These are phyloP conservation scores for Chrysosporium keratinophilum DNA, from an alignment of 2,329 filamentous ascomycete species.

Conservation along the genomic window DNA sequence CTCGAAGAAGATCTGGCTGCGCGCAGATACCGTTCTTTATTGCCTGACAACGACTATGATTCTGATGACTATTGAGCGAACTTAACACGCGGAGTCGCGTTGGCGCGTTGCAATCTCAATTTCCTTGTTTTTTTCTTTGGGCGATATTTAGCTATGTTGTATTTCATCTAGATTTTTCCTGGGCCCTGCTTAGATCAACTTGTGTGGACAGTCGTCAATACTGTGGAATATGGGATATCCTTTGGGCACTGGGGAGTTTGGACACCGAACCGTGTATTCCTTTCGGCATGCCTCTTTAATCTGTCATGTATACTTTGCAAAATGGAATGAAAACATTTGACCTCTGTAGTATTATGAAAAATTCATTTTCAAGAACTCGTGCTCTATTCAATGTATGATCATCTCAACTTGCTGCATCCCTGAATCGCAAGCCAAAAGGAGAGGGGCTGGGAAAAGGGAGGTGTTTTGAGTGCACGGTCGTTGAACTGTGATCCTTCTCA, in stretches of 20 bases:
- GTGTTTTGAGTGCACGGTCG: too few species aligned
- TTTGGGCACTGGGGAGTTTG: neutral
- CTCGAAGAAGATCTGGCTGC: slow-evolving; percentile 80
- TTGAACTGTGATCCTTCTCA: neutral
- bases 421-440: too few species aligned
- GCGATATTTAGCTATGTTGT: neutral
- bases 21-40: slow-evolving; percentile 63
- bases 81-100: neutral
- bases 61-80: slow-evolving; percentile 49
- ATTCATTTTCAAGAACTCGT: too few species aligned
- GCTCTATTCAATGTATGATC: too few species aligned
- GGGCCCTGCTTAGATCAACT: neutral
- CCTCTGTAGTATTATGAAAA: too few species aligned
- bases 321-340: too few species aligned
- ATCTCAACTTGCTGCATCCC: too few species aligned
- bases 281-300: too few species aligned
- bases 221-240: neutral
- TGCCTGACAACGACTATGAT: slow-evolving; percentile 68
- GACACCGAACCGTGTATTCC: neutral
- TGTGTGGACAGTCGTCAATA: neutral
- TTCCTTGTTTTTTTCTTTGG: neutral
- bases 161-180: neutral
- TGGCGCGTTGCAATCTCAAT: neutral
- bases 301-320: too few species aligned
- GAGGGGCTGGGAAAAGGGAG: too few species aligned